A percentile compares a stretch with the other conserved stretches of the same genome.
Conservation (phyloP, 345 rosid species). For the Eucalyptus marginata region DNA sequence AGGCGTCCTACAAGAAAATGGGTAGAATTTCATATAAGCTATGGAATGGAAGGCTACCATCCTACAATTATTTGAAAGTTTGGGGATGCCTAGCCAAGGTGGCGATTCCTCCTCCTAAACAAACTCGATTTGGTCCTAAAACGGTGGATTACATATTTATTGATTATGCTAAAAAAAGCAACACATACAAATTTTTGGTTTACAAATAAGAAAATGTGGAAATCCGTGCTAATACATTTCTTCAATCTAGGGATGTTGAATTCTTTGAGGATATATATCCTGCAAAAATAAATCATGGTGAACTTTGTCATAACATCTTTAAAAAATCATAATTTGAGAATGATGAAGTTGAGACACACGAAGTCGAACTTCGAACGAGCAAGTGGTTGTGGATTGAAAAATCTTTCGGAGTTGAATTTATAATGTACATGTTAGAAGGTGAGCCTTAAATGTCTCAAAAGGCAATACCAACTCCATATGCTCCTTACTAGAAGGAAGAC, state of each 20-base stretch:
- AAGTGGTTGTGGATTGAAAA: accelerated
- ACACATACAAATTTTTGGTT: accelerated
- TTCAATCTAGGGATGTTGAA: accelerated
- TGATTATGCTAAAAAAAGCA: accelerated
- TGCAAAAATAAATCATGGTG: too few species aligned
- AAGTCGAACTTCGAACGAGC: accelerated
- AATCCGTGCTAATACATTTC: accelerated
- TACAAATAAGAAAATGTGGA: accelerated
- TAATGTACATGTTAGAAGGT: accelerated
- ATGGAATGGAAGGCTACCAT: too few species aligned
- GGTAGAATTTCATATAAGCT: accelerated
- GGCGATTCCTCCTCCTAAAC: too few species aligned
- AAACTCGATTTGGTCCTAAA: accelerated
- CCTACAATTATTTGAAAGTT: accelerated
- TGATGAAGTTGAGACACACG: too few species aligned
- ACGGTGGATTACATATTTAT: accelerated
- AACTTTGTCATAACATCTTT: too few species aligned
- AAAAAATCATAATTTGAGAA: too few species aligned
- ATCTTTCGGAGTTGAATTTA: accelerated
- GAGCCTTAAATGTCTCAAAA: too few species aligned
- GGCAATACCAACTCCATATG: too few species aligned
- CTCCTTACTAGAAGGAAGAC: too few species aligned
- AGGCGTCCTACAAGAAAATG: accelerated
- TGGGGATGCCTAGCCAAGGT: too few species aligned
- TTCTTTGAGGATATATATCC: too few species aligned